Conservation (phyloP, 1,284 basidiomycete genomes). For the Microbotryum scabiosae region DNA sequence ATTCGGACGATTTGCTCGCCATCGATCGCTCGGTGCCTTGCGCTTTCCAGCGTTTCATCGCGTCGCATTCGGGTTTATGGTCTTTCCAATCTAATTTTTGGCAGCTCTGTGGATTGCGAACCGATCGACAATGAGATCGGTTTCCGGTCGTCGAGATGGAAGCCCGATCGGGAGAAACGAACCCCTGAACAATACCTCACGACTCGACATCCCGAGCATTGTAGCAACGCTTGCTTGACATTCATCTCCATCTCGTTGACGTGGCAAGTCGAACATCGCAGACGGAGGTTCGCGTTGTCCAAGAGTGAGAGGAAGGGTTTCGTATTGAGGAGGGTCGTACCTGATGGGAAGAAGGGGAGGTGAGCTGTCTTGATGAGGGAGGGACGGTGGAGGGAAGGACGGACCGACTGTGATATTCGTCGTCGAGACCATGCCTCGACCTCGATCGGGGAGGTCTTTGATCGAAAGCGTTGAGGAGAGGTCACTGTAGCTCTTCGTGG, state of each 20-base stretch:
- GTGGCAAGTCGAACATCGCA: slow-evolving; percentile 62
- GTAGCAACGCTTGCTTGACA: slow-evolving; percentile 5
- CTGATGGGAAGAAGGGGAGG: slow-evolving; percentile 41
- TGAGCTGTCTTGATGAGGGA: neutral
- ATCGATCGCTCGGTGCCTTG: slow-evolving; percentile 14
- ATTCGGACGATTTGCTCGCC: slow-evolving; percentile 17
- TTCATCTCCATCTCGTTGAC: slow-evolving; percentile 35
- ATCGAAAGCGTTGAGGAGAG: slow-evolving; percentile 10
- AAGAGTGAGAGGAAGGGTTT: slow-evolving; percentile 58
- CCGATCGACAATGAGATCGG: neutral
- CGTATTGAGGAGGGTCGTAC: slow-evolving; percentile 51
- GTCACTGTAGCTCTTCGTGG: slow-evolving; percentile 3
- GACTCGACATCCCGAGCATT: slow-evolving; percentile 59
- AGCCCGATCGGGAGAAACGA: slow-evolving; percentile 19
- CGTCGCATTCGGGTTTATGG: slow-evolving; percentile 68
- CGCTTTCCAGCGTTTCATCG: slow-evolving; percentile 43
- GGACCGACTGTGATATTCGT: neutral
- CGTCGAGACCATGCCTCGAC: slow-evolving; percentile 10
- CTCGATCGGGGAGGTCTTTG: neutral
- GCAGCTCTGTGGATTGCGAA: slow-evolving; percentile 50
- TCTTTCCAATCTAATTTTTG: slow-evolving; percentile 65
- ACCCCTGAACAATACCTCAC: slow-evolving; percentile 67
- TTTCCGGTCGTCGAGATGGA: slow-evolving; percentile 9
- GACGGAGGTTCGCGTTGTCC: slow-evolving; percentile 54
- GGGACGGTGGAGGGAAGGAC: neutral